Evolutionary conservation across 1,284 basidiomycete genomes (phyloP), one percentile per base, ranked within the genome.

Genomic region (Boletus albobrunnescens): DNA sequence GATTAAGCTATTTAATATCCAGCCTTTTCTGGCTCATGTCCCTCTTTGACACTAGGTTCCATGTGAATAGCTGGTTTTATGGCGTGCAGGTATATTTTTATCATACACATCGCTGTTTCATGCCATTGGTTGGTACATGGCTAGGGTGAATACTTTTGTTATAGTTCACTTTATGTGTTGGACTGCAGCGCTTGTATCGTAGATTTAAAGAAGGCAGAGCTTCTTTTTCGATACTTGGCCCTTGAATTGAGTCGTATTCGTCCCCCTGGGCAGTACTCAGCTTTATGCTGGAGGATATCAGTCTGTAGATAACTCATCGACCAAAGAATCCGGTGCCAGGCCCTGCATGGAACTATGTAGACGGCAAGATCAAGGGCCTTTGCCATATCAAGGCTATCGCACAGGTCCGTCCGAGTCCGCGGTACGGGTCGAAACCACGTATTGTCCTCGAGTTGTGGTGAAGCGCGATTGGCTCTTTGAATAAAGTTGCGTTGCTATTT

Each of bases 1-100:
- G 31, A 49, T 47, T 59, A 54, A 62, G 30, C 42, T 63, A 61
- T 61, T 51, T 66, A 55, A 61, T 61, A 55, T 64, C 43, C 46
- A 46, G 38, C 35, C 51, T 44, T 40, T 50, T 45, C 44, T 43
- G 36, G 47, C 44, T 38, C 44, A 47, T 31, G 47, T 24, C 46
- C 38, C 44, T 46, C 27, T 37, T 35, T 36, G 51, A 51, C 49
- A 20, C 47, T 30, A 38, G 40, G 48, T 28, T 47, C 26, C 36
- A 49, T 49, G 45, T 37, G 50, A 51, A 37, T 41, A 50, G 43
- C 47, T 48, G 45, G 45, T 45, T 53, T 55, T 60, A 63, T 63
- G 44, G 42, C 37, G 47, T 48, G 27, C 45, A 41, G 38, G 44
- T 46, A 46, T 47, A 26, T 37, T 49, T 43, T 42, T 42, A 28